A percentile compares a stretch with the other conserved stretches of the same genome.
Conservation (phyloP, 2,329 filamentous ascomycete genomes). For the Neonectria ditissima region DNA sequence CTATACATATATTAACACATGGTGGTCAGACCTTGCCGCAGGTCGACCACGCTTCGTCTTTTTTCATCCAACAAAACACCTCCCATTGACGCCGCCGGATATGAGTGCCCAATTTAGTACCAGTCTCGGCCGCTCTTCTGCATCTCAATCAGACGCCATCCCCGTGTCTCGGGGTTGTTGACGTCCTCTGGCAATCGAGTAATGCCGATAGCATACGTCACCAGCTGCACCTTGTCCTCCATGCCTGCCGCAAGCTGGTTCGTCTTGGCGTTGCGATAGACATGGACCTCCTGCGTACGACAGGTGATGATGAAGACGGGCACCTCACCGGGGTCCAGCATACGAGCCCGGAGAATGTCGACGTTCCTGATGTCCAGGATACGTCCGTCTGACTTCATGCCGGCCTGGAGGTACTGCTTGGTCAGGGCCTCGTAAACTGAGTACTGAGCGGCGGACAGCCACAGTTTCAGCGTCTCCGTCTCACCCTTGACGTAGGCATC, state of each 20-base stretch:
- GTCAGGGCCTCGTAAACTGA: constrained; percentile 97
- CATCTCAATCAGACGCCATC: constrained; percentile 97
- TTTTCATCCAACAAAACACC: constrained; percentile 40
- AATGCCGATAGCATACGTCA: constrained; percentile 97
- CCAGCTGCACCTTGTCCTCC: constrained; percentile 98
- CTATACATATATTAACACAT: constrained; percentile 51
- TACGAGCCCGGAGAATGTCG: constrained; percentile 83
- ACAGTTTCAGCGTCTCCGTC: constrained; percentile 87
- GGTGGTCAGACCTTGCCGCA: constrained; percentile 29
- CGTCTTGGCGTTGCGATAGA: constrained; percentile 93
- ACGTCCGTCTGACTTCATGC: constrained; percentile 92
- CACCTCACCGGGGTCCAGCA: constrained; percentile 86
- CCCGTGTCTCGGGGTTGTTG: constrained; percentile 94
- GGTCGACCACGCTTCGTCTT: constrained; percentile 33
- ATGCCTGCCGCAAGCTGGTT: constrained; percentile 92
- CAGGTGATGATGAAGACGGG: constrained; percentile 98
- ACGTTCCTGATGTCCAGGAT: constrained; percentile 97
- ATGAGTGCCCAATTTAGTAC: constrained; percentile 56
- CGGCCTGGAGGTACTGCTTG: constrained; percentile 93
- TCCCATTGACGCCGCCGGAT: constrained; percentile 41
- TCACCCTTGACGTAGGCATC: constrained; percentile 99
- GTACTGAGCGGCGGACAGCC: constrained; percentile 96
- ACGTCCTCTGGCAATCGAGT: constrained; percentile 95
- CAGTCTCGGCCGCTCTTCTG: constrained; percentile 98
- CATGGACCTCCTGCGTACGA: constrained; percentile 96